Conservation (phyloP, 257 asterid species). For the Solanum arcanum region DNA sequence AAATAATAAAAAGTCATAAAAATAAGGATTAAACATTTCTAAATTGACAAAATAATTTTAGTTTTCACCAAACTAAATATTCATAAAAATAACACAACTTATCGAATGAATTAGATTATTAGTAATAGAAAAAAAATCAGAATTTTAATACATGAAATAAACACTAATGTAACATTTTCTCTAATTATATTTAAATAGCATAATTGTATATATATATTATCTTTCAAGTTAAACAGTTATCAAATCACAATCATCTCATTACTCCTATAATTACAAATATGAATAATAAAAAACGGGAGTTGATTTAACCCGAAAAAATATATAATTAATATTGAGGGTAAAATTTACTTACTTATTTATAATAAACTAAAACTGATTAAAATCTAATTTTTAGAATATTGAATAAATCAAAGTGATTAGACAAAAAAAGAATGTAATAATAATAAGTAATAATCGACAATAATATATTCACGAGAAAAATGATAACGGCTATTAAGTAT, state of each 20-base stretch:
- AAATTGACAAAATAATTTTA: too few relatives aligned
- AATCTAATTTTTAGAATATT: too few relatives aligned
- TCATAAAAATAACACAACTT: background rate
- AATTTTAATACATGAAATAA: background rate
- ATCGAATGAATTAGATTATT: background rate
- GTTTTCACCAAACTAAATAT: background rate
- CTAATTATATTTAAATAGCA: background rate
- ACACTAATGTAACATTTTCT: background rate
- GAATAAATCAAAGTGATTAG: too few relatives aligned
- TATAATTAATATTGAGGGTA: background rate
- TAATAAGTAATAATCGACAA: background rate
- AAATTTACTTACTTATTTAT: background rate
- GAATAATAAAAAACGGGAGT: background rate
- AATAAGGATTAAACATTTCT: background rate
- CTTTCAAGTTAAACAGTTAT: background rate
- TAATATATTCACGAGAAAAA: background rate
- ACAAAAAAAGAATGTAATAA: too few relatives aligned
- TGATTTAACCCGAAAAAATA: background rate
- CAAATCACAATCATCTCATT: background rate
- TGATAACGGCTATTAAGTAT: background rate
- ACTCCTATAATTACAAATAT: background rate
- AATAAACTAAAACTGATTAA: background rate
- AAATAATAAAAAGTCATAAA: background rate
- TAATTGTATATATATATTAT: too few relatives aligned
- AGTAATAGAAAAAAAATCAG: background rate